Conservation (phyloP, 345 rosid species). For the Salix udensis region DNA sequence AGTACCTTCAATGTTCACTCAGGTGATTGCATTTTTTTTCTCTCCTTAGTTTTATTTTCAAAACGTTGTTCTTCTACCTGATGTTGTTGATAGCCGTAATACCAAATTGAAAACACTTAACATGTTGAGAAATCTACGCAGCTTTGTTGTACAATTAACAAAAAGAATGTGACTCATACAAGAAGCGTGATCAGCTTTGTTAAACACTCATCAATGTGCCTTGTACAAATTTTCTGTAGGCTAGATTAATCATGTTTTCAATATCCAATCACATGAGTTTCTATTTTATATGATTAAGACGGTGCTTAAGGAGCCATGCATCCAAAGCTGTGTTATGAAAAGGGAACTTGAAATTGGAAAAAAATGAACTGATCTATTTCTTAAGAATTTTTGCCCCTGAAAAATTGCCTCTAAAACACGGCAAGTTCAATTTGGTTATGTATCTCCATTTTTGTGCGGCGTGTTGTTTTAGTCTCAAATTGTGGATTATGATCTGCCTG, state of each 20-base stretch:
- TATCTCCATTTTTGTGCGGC: not conserved
- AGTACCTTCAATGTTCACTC: conserved; percentile 61
- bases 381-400: not conserved
- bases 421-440: conserved; percentile 6
- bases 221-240: not conserved
- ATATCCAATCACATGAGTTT: not conserved
- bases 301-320: not conserved
- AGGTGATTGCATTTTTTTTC: conserved; percentile 37
- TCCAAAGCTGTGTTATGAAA: not conserved
- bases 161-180: not conserved
- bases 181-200: not conserved
- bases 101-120: not conserved
- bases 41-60: not conserved
- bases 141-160: not conserved
- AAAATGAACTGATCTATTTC: not conserved
- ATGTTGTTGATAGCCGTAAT: not conserved
- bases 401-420: not conserved
- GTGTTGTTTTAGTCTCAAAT: not conserved
- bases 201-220: no score
- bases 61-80: not conserved
- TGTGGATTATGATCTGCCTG: not conserved
- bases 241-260: not conserved
- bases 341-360: not conserved
- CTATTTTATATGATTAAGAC: not conserved
- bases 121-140: not conserved